phyloP scores from a whole-genome alignment of 352 stramenopile genomes.

The Elongisporangium undulatum region DNA sequence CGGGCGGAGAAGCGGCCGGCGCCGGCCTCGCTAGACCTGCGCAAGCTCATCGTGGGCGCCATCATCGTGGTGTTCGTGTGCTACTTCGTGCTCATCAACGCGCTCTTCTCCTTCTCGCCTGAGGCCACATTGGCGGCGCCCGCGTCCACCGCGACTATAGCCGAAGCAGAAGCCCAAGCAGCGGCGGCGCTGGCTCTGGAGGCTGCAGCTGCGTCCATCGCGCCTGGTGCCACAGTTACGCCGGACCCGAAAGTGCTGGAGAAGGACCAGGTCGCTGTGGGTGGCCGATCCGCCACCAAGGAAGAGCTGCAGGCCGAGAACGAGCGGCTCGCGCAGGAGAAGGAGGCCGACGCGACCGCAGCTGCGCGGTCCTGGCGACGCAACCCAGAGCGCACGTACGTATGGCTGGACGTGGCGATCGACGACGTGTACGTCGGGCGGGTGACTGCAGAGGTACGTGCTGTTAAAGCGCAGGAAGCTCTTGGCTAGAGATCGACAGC shows the following conservation, averaged over 20 bases:
- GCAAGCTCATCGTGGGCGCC: slow-evolving; percentile 46
- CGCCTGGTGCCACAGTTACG: neutral
- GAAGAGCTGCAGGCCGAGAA: slow-evolving; percentile 5
- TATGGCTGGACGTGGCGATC: slow-evolving; percentile 84
- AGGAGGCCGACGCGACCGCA: slow-evolving; percentile 8
- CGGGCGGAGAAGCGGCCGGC: slow-evolving; percentile 2
- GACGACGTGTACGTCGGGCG: slow-evolving; percentile 65
- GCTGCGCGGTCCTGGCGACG: slow-evolving; percentile 31
- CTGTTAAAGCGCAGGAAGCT: neutral
- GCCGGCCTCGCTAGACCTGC: slow-evolving; percentile 23
- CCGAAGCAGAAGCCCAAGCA: neutral
- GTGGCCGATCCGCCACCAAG: slow-evolving; percentile 4
- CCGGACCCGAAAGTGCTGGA: neutral
- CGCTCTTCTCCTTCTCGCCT: slow-evolving; percentile 49
- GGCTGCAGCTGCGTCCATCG: neutral
- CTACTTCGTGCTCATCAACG: slow-evolving; percentile 66
- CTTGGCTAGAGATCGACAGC: neutral
- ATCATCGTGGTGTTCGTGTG: slow-evolving; percentile 54
- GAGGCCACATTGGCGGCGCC: neutral
- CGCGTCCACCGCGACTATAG: neutral
- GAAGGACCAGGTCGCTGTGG: slow-evolving; percentile 5
- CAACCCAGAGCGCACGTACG: slow-evolving; percentile 75
- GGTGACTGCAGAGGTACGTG: slow-evolving; percentile 61
- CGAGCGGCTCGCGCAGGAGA: slow-evolving; percentile 6
- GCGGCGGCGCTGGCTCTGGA: neutral